A percentile compares a stretch with the other conserved stretches of the same genome.
phyloP scores from a whole-genome alignment of 352 stramenopile genomes.

The Thalassiosira pacifica region DNA sequence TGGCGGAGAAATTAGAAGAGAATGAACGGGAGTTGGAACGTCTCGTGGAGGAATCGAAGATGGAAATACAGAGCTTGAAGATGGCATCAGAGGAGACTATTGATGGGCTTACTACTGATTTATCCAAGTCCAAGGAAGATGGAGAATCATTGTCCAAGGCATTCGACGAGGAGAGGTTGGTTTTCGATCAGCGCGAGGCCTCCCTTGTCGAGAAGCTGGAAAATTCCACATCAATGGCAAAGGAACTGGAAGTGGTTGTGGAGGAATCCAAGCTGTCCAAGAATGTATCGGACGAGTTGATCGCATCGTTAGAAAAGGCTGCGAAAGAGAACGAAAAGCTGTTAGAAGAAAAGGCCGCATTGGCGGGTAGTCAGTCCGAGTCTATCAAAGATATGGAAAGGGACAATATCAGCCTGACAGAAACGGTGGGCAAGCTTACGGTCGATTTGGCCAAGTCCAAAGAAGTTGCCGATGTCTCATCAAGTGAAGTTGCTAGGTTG shows the following conservation, averaged over 20 bases:
- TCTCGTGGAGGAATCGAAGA: background rate
- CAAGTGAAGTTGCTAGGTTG: too few relatives aligned
- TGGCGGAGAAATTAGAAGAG: too few relatives aligned
- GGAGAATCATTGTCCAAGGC: slow-evolving; percentile 1
- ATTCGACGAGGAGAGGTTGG: slow-evolving; percentile 14
- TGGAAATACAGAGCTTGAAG: background rate
- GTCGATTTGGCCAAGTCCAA: slow-evolving; percentile 10
- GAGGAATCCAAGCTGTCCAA: background rate
- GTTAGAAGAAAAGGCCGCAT: too few relatives aligned
- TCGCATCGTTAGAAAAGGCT: background rate
- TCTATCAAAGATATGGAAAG: background rate
- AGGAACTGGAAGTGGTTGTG: slow-evolving; percentile 3
- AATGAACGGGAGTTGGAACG: too few relatives aligned
- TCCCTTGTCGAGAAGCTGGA: background rate
- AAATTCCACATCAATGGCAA: background rate
- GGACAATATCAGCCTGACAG: background rate
- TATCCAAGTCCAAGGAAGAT: slow-evolving; percentile 12
- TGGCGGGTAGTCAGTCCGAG: too few relatives aligned
- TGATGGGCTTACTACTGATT: background rate
- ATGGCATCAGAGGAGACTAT: background rate
- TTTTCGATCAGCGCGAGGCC: slow-evolving; percentile 21
- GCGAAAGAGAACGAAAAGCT: background rate
- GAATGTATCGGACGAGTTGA: background rate
- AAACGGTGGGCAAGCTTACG: slow-evolving; percentile 1
- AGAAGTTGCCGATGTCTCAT: background rate